Base-by-base conservation (phyloP, 768 basidiomycete genomes). In the Amanita brunnescens region DNA sequence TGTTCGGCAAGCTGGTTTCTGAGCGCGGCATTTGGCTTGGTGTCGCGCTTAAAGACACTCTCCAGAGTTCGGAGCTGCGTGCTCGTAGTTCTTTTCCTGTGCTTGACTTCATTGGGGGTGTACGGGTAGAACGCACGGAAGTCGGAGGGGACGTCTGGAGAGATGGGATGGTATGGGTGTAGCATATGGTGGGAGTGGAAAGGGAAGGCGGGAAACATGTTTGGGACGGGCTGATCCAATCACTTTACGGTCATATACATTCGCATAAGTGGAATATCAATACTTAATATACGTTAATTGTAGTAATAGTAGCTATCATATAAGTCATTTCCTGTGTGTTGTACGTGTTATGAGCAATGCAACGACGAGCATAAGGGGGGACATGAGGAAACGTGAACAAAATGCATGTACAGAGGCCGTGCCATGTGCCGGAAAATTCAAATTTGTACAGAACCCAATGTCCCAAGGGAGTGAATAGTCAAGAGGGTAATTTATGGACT, bases 71-170 rank as follows among this genome's bases (percentile, higher is more conserved):
- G 85, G 62, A 96, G 84, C 71, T 98, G 95, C 16, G 80, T 73
- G 30, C 83, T 80, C 26, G 91, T 90, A 0, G 95, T 98, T 47
- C 95, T 75, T 60, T 92, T 88, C 54, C 93, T 75, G 61, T 95
- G 93, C 72, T 95, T 95, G 70, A 96, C 89, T 71, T 94, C 86
- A 69, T 89, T 90, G 51, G 89, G 89, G 47, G 83, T 81, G 69
- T 88, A 91, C n/a, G 87, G 83, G 58, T 85, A 89, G 71, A 91
- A 90, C 37, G 86, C 83, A 61, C 85, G 81, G 63, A 87, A 85
- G 75, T 88, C 85, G 66, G 84, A 81, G 45, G 79, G 58, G 84
- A 81, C 72, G 87, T 86, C 64, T 78, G 79, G 49, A 73, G 74
- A 55, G 66, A 69, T 68, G 72, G 69, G 57, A 70, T 70, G 53